Evolutionary conservation across 2,329 filamentous ascomycete species (phyloP).

Genomic region (Alternaria sp.): DNA sequence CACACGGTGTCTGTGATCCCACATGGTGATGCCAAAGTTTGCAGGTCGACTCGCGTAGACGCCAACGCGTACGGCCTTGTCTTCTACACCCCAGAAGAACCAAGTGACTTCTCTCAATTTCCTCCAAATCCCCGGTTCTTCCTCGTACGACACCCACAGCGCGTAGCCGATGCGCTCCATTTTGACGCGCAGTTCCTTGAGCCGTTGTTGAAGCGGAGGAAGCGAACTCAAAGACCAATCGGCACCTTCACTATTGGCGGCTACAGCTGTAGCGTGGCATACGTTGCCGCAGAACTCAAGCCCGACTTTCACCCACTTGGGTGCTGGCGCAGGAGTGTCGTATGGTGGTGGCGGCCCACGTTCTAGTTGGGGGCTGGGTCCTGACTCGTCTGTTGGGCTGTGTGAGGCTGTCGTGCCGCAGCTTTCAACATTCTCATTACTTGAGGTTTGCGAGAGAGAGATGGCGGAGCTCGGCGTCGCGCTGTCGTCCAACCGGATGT

Average conservation of each 20-base stretch:
- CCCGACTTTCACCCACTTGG: slow-evolving; percentile 67
- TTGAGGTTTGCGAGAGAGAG: slow-evolving; percentile 16
- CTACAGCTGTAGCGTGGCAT: slow-evolving; percentile 63
- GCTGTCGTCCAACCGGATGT: slow-evolving; percentile 20
- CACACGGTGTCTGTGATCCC: slow-evolving; percentile 40
- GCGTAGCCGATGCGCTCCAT: slow-evolving; percentile 63
- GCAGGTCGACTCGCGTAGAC: slow-evolving; percentile 65
- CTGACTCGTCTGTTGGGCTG: slow-evolving; percentile 17
- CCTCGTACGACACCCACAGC: slow-evolving; percentile 65
- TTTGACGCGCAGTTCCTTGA: slow-evolving; percentile 61
- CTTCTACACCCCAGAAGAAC: slow-evolving; percentile 67
- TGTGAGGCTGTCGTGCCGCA: slow-evolving; percentile 11
- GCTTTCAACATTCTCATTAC: slow-evolving; percentile 9
- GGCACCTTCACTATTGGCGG: slow-evolving; percentile 63
- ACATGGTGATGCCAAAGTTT: slow-evolving; percentile 51
- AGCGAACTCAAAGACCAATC: slow-evolving; percentile 64
- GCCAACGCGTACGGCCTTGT: slow-evolving; percentile 64
- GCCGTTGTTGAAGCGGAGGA: slow-evolving; percentile 49
- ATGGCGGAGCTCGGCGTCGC: slow-evolving; percentile 16
- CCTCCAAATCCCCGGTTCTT: slow-evolving; percentile 56
- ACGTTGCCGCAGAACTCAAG: slow-evolving; percentile 63
- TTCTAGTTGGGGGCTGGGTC: slow-evolving; percentile 23
- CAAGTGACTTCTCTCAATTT: slow-evolving; percentile 66
- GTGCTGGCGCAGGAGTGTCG: slow-evolving; percentile 49
- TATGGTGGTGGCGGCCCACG: slow-evolving; percentile 44